Evolutionary conservation across 495 filamentous ascomycete genomes (phyloP), one percentile per base, ranked within the genome.

Genomic region (Tuber indicum): DNA sequence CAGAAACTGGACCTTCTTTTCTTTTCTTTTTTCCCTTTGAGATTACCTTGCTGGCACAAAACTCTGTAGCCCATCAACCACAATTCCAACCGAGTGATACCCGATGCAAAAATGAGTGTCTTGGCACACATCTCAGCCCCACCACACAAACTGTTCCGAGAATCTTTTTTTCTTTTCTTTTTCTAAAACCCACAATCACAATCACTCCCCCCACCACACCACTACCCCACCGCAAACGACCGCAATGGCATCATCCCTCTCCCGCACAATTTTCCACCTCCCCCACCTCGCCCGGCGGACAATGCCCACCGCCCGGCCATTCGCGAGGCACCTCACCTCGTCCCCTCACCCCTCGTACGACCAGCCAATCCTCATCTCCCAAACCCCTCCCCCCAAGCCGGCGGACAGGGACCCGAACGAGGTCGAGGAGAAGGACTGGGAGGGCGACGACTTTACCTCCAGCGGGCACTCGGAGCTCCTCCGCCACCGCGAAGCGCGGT

Each of bases 401-500:
- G 58, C 73, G 47, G 78, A 74, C 32, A 72, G 77, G 36, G 44
- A 76, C 16, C 77, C 49, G 17, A 77, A 80, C 14, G 32, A 70
- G 1, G 45, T 79, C 1, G 23, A 58, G 36, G 81, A 82, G 72
- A 77, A 88, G 75, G 91, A 93, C 80, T 87, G 86, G 45, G 87
- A 90, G 42, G 91, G 89, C 77, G 85, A 90, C 74, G 91, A 93
- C 75, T 92, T 99, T 58, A 91, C 91, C 72, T 87, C 88, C 45
- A 86, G 92, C 80, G 96, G 88, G 0, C 94, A 98, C 84, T 91
- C 88, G 74, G 92, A 98, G 85, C 85, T 99, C 75, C 94, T 98
- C 82, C 88, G 94, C 83, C 93, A 95, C 81, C 89, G 96, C 47
- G 96, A 99, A 84, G 87, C 93, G 79, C 88, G 96, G 87, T 91